Base-by-base conservation (phyloP, 2,329 filamentous ascomycete species). In the Penicillium sp. region DNA sequence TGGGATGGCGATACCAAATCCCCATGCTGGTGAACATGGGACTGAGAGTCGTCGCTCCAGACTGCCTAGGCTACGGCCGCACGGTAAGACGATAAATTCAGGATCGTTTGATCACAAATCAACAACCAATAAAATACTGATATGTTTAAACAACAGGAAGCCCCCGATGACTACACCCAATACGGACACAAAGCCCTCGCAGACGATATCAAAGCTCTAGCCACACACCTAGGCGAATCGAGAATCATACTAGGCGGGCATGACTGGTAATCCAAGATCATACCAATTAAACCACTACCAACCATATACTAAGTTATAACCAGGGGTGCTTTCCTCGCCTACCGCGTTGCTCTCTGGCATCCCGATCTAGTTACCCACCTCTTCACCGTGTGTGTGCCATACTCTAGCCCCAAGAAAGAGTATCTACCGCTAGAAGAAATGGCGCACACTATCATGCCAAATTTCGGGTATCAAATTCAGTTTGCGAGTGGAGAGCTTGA, bases 1-100 rank as follows among this genome's bases (percentile, higher is more conserved):
- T 92, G 69, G 91, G 89, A 70, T 98, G 93, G 93, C 88, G 93
- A 60, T 88, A 90, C 75, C 93, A 97, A 75, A 89, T 97, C 58
- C 92, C 93, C 0, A 76, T 86, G 65, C 82, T 98, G 22, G 75
- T 89, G 33, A 82, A 87, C 6, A 80, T 91, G 55, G 89, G 88
- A 22, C 84, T 93, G 63, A 85, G 89, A 55, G 91, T 96, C 54
- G 85, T 98, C 24, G 90, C 86, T 11, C 90, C 91, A 0, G 91
- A 97, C 75, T 88, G 92, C 81, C 83, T 96, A 66, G 93, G 93
- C 61, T 98, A 95, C 72, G 90, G 90, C 26, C 83, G 85, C 57
- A 95, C 90, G 26, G 88, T 84, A 72, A 59, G 70, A 14, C 35
- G 16, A 37, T 19, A n/a, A 22, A 22, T 3, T 13, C 35, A 7